These are phyloP conservation scores for Tetradesmus lagerheimii DNA, from an alignment of 139 green algal genomes.

Conservation along the genomic window DNA sequence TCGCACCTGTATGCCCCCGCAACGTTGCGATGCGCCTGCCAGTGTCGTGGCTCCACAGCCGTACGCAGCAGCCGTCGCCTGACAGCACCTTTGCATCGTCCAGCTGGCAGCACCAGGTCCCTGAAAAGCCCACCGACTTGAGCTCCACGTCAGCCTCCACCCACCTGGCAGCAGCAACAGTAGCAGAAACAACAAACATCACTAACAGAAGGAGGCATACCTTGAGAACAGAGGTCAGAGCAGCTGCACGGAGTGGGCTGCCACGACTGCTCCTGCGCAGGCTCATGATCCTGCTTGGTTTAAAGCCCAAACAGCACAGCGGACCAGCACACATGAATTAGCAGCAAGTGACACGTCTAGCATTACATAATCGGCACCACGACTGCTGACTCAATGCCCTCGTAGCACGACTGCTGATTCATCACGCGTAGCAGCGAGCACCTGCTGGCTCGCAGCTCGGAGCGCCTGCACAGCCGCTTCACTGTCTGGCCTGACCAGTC, in stretches of 20 bases:
- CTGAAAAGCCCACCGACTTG: slow-evolving; percentile 23
- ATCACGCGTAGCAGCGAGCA: not conserved
- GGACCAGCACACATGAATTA: too few relatives aligned
- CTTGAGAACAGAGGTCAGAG: too few relatives aligned
- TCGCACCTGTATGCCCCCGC: slow-evolving; percentile 45
- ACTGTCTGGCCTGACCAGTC: slow-evolving; percentile 38
- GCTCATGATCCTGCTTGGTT: too few relatives aligned
- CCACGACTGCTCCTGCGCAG: too few relatives aligned
- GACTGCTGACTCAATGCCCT: too few relatives aligned
- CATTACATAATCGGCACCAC: too few relatives aligned
- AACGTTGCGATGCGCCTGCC: slow-evolving; percentile 64
- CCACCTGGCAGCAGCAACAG: slow-evolving; percentile 41
- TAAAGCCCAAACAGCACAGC: too few relatives aligned
- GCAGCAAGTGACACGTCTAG: too few relatives aligned
- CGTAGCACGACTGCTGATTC: too few relatives aligned
- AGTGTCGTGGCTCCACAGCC: slow-evolving; percentile 62
- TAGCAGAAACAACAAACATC: too few relatives aligned
- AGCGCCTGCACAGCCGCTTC: slow-evolving; percentile 60
- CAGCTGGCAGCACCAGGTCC: slow-evolving; percentile 58
- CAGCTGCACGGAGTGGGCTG: too few relatives aligned
- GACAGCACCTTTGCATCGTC: slow-evolving; percentile 64
- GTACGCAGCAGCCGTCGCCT: slow-evolving; percentile 52
- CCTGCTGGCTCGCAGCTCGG: slow-evolving; percentile 55
- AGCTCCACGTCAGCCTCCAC: slow-evolving; percentile 50
- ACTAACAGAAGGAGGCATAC: too few relatives aligned